A percentile compares a stretch with the other conserved stretches of the same genome.
These are phyloP conservation scores for Epicoccum nigrum DNA, from an alignment of 2,329 filamentous ascomycete genomes.

Conservation along the genomic window DNA sequence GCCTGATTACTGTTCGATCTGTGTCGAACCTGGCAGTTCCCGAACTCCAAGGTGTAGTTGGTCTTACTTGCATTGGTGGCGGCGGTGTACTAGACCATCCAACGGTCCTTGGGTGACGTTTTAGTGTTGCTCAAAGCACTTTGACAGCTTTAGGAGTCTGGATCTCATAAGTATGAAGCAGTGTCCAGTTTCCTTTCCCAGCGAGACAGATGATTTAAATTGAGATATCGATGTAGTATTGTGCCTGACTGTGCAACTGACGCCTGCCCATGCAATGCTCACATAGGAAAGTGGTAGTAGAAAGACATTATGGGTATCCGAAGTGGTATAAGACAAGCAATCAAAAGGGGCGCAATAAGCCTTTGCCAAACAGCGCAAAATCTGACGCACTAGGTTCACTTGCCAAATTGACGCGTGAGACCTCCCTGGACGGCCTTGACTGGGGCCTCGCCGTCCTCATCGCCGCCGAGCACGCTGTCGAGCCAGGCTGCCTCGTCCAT, in stretches of 20 bases:
- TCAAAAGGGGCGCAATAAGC: constrained; percentile 22
- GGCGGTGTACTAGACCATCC: constrained; percentile 5
- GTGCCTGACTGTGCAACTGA: constrained; percentile 12
- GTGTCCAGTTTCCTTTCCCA: not conserved
- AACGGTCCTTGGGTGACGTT: constrained; percentile 1
- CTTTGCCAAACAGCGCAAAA: constrained; percentile 9
- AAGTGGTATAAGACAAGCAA: constrained; percentile 34
- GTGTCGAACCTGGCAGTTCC: not conserved
- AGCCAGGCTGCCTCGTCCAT: constrained; percentile 48
- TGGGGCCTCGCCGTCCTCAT: constrained; percentile 38
- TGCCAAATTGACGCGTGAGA: constrained; percentile 48
- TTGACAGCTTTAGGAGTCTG: not conserved
- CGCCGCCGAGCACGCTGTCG: constrained; percentile 35
- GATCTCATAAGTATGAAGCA: not conserved
- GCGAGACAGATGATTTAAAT: constrained; percentile 8
- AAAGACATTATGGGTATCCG: constrained; percentile 39
- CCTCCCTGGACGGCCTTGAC: constrained; percentile 42
- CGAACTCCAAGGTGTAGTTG: not conserved
- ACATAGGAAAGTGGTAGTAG: constrained; percentile 13
- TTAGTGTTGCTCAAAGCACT: not conserved
- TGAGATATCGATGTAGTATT: constrained; percentile 15
- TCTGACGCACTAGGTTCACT: constrained; percentile 18
- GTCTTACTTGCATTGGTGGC: constrained; percentile 2
- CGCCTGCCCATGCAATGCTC: constrained; percentile 11
- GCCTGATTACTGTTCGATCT: not conserved